Conservation (phyloP, 2,329 filamentous ascomycete species). For the Rosellinia necatrix region DNA sequence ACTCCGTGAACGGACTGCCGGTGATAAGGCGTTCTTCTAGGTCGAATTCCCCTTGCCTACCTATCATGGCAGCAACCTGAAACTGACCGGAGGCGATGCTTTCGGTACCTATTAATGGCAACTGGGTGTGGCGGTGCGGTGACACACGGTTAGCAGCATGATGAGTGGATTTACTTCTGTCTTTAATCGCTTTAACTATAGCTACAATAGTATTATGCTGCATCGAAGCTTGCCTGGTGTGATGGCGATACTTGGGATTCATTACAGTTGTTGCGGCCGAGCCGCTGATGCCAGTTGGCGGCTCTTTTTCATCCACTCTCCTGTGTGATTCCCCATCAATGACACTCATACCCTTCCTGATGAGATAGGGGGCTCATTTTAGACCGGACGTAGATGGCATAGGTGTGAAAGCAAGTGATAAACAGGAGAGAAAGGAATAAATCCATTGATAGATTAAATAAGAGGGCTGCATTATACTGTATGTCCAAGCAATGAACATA, state of each 20-base stretch:
- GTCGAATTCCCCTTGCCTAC: constrained; percentile 38
- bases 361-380: no score
- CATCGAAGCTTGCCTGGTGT: neutral
- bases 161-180: neutral
- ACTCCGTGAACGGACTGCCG: constrained; percentile 62
- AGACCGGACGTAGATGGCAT: no score
- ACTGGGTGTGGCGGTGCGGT: constrained; percentile 17
- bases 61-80: constrained; percentile 34
- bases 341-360: no score
- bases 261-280: no score
- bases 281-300: no score
- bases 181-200: constrained; percentile 5
- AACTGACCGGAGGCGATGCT: constrained; percentile 6
- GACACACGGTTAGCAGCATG: constrained; percentile 10
- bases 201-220: neutral
- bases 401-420: no score
- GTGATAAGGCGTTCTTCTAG: constrained; percentile 89
- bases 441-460: no score
- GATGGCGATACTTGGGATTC: neutral
- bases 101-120: constrained; percentile 2
- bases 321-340: no score
- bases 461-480: no score
- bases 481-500: no score
- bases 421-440: no score
- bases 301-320: neutral